These are phyloP conservation scores for Coniophora puteana DNA, from an alignment of 1,284 basidiomycete species.

Conservation along the genomic window DNA sequence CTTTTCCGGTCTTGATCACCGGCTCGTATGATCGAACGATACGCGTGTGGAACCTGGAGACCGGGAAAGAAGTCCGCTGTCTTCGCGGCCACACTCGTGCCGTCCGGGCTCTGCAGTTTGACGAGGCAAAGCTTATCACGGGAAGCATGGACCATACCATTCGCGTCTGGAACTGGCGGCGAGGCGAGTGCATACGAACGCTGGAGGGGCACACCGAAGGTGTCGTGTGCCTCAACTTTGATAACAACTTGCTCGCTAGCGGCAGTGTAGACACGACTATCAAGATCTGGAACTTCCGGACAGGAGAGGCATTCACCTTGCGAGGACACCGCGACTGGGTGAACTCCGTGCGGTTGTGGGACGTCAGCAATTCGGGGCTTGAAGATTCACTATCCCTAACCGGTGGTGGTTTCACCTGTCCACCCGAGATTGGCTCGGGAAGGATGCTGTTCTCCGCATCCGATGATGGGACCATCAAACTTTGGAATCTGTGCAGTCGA, in stretches of 20 bases:
- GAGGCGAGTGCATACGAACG: slow-evolving; percentile 85
- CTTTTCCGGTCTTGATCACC: slow-evolving; percentile 93
- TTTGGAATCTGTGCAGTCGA: slow-evolving; percentile 88
- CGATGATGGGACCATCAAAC: slow-evolving; percentile 89
- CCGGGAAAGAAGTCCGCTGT: slow-evolving; percentile 79
- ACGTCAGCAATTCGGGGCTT: slow-evolving; percentile 52
- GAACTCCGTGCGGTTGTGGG: slow-evolving; percentile 93
- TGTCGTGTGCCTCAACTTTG: slow-evolving; percentile 91
- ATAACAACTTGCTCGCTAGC: slow-evolving; percentile 88
- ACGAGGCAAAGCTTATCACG: slow-evolving; percentile 94
- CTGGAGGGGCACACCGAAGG: slow-evolving; percentile 90
- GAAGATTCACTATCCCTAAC: slow-evolving; percentile 32
- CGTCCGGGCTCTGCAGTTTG: slow-evolving; percentile 92
- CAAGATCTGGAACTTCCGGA: slow-evolving; percentile 94
- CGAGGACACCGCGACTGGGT: slow-evolving; percentile 97
- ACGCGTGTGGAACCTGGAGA: slow-evolving; percentile 96
- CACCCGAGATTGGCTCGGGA: slow-evolving; percentile 65
- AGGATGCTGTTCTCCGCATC: slow-evolving; percentile 97
- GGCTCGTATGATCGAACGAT: slow-evolving; percentile 96
- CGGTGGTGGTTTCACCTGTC: slow-evolving; percentile 29
- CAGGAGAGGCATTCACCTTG: slow-evolving; percentile 89
- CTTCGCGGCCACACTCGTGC: slow-evolving; percentile 91
- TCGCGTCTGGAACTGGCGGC: slow-evolving; percentile 97
- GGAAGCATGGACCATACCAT: slow-evolving; percentile 96
- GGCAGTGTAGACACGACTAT: slow-evolving; percentile 89